phyloP scores from a whole-genome alignment of 352 stramenopile species.

The Aphanomyces invadans region DNA sequence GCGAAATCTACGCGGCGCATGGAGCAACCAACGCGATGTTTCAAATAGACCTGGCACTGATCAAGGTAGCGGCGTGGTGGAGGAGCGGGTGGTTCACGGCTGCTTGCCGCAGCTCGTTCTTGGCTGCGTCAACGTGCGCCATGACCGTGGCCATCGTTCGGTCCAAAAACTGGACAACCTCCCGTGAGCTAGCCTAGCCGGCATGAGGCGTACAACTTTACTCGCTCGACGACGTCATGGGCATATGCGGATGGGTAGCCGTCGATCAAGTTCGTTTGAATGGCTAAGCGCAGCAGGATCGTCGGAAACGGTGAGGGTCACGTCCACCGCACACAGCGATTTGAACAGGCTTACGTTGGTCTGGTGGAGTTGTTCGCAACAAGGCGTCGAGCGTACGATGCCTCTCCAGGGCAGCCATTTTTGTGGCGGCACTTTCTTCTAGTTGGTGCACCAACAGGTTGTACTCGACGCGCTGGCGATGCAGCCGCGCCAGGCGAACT shows the following conservation, averaged over 20 bases:
- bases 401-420: not conserved
- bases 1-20: not conserved
- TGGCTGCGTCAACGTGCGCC: not conserved
- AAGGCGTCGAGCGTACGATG: not conserved
- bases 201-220: not conserved
- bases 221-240: not conserved
- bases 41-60: not conserved
- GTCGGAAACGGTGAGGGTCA: not conserved
- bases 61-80: slow-evolving; percentile 12
- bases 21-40: not conserved
- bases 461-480: not conserved
- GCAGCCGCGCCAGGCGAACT: not conserved
- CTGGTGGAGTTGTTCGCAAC: not conserved
- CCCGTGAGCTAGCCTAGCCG: not conserved
- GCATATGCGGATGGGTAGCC: slow-evolving; percentile 15
- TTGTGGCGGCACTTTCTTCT: not conserved
- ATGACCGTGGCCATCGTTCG: not conserved
- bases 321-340: too few species aligned
- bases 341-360: slow-evolving; percentile 1
- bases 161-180: slow-evolving; percentile 5
- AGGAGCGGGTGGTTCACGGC: not conserved
- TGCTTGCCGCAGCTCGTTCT: not conserved
- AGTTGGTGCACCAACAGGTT: not conserved
- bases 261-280: slow-evolving; percentile 12
- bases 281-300: not conserved